These are phyloP conservation scores for Fusarium sp. DNA, from an alignment of 2,329 filamentous ascomycete species.

Conservation along the genomic window DNA sequence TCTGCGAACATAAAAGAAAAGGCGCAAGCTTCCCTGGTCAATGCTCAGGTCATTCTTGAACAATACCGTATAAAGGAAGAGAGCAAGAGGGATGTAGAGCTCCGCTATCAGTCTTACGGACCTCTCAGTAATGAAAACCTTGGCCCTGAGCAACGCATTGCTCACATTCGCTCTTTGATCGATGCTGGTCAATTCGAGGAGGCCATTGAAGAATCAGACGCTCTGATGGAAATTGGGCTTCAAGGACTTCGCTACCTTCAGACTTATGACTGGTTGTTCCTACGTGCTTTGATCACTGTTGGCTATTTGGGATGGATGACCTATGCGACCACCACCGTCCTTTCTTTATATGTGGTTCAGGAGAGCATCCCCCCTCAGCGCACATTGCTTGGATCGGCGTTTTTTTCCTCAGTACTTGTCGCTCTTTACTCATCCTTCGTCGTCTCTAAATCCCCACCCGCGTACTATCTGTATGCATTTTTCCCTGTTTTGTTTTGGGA, in stretches of 20 bases:
- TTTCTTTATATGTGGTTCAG: constrained; percentile 87
- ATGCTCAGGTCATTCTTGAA: constrained; percentile 87
- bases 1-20: constrained; percentile 78
- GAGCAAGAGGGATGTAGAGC: constrained; percentile 77
- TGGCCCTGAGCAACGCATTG: constrained; percentile 73
- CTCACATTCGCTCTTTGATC: constrained; percentile 75
- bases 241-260: constrained; percentile 92
- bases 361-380: constrained; percentile 72
- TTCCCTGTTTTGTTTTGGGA: constrained; percentile 98
- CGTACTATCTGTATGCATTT: constrained; percentile 91
- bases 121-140: constrained; percentile 71
- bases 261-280: constrained; percentile 98
- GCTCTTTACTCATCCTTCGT: constrained; percentile 81
- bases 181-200: constrained; percentile 72
- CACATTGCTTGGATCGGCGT: constrained; percentile 64
- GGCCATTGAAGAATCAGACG: constrained; percentile 81
- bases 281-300: constrained; percentile 85
- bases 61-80: constrained; percentile 97
- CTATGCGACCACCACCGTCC: constrained; percentile 87
- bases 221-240: constrained; percentile 79
- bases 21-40: constrained; percentile 83
- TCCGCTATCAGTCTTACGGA: constrained; percentile 81
- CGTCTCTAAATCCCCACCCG: constrained; percentile 78
- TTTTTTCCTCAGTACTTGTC: constrained; percentile 81
- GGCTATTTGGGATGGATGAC: constrained; percentile 97